Evolutionary conservation across 2,329 filamentous ascomycete species (phyloP).

Genomic region (Pestalotiopsis sp.): DNA sequence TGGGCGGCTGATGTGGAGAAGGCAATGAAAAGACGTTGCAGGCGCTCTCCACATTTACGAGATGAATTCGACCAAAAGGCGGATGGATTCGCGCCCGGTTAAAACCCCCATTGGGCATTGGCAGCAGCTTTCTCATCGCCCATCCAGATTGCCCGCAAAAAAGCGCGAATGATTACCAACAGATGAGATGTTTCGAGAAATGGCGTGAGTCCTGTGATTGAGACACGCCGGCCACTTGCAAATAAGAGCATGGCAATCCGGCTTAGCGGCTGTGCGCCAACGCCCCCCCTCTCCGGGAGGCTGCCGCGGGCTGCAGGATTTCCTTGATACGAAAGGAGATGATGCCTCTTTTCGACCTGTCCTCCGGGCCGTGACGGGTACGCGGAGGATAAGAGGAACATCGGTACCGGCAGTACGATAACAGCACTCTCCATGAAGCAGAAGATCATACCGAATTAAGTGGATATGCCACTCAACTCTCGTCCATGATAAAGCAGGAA

Average conservation of each 20-base stretch:
- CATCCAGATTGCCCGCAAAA: background rate
- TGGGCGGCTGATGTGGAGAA: background rate
- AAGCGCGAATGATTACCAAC: background rate
- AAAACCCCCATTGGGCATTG: background rate
- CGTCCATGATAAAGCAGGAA: background rate
- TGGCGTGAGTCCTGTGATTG: slow-evolving; percentile 2
- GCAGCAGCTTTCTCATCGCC: background rate
- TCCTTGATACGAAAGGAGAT: slow-evolving; percentile 13
- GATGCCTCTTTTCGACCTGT: slow-evolving; percentile 10
- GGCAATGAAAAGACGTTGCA: background rate
- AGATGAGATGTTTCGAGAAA: background rate
- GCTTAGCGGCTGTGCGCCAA: background rate
- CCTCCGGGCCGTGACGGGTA: background rate
- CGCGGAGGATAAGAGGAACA: slow-evolving; percentile 4
- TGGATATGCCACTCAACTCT: slow-evolving; percentile 3
- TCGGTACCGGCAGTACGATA: slow-evolving; percentile 1
- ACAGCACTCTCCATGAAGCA: slow-evolving; percentile 5
- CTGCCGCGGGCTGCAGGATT: slow-evolving; percentile 12
- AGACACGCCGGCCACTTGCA: background rate
- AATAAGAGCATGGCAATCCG: background rate
- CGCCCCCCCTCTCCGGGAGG: slow-evolving; percentile 1
- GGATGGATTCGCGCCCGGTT: background rate
- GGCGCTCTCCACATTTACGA: background rate
- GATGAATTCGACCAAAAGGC: background rate
- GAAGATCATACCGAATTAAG: slow-evolving; percentile 11